Base-by-base conservation (phyloP, 2,329 filamentous ascomycete genomes). In the Diplodia intermedia region DNA sequence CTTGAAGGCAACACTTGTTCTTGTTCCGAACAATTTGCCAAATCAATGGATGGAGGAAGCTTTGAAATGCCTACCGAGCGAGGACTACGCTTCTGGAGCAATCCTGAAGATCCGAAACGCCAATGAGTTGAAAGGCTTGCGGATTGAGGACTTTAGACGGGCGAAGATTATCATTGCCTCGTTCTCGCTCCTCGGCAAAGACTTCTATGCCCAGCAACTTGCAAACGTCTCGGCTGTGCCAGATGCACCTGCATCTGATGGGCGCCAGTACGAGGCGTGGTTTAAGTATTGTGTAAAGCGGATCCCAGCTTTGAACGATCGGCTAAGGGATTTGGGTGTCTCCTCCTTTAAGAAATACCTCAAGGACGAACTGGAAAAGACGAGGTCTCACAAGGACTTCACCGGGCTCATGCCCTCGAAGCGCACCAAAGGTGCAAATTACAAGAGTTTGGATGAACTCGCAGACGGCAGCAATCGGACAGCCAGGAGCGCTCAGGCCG, bases 1-100 rank as follows among this genome's bases (percentile, higher is more conserved):
- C 0, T 76, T 83, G 0, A 82, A 85, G 18, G 88, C 87, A 4
- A 90, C 88, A 0, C 73, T 91, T 2, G 84, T 90, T 33, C 74
- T 91, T 0, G 85, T 86, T 7, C 88, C 88, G 0, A 69, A 74
- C 0, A 83, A 86, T 60, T 78, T 91, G 5, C 76, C 84, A 1
- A 72, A 79, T 6, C 89, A 91, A 72, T 91, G 89, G 89, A 72
- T 73, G 9, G 73, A 75, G 0, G 88, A 91, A 70, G 82, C 87
- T 15, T 57, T 71, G 2, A 85, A 85, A 62, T 88, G 85, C 72
- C 74, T 86, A 3, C 79, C 76, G 3, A 70, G 66, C 0, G 75
- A 74, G 4, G 61, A 71, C 8, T 74, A 73, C 23, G 70, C 71
- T 0, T 26, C 40, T 6, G 83, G 82, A 71, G 78, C 77, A 2